These are phyloP conservation scores for Lactarius psammicola DNA, from an alignment of 768 basidiomycete genomes.

Conservation along the genomic window DNA sequence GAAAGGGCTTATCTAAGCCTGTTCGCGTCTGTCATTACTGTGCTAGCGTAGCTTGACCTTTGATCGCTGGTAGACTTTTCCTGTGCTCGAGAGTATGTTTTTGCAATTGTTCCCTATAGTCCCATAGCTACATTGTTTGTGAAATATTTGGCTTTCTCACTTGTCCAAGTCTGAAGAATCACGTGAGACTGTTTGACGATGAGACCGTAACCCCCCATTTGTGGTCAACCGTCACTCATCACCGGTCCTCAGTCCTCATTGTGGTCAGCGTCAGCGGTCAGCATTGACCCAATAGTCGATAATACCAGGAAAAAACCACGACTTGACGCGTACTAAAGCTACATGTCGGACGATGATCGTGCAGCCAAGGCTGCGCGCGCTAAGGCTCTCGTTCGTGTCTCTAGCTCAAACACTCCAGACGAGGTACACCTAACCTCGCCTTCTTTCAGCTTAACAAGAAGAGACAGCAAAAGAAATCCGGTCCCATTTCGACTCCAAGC, in stretches of 20 bases:
- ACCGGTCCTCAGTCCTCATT: neutral
- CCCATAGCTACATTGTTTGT: slow-evolving; percentile 12
- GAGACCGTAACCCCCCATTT: neutral
- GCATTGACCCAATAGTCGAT: neutral
- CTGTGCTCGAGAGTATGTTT: slow-evolving; percentile 32
- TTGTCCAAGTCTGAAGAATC: slow-evolving; percentile 14
- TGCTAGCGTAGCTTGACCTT: slow-evolving; percentile 40
- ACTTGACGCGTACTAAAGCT: neutral
- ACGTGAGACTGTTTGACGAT: slow-evolving; percentile 14
- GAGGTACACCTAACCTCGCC: slow-evolving; percentile 8
- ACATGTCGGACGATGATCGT: slow-evolving; percentile 65
- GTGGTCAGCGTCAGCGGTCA: neutral
- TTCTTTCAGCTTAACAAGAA: slow-evolving; percentile 70
- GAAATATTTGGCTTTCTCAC: neutral
- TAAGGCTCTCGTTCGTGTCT: slow-evolving; percentile 66
- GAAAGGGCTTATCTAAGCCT: slow-evolving; percentile 45
- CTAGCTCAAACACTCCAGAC: neutral
- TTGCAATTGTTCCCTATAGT: slow-evolving; percentile 34
- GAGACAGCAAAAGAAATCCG: slow-evolving; percentile 70
- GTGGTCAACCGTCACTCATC: neutral
- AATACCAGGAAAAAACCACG: neutral
- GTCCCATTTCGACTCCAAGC: slow-evolving; percentile 36
- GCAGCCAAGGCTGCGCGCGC: slow-evolving; percentile 81
- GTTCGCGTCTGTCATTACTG: slow-evolving; percentile 62
- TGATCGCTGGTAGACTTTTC: slow-evolving; percentile 32